These are phyloP conservation scores for Penicillium sp. DNA, from an alignment of 2,329 filamentous ascomycete genomes.

Conservation along the genomic window DNA sequence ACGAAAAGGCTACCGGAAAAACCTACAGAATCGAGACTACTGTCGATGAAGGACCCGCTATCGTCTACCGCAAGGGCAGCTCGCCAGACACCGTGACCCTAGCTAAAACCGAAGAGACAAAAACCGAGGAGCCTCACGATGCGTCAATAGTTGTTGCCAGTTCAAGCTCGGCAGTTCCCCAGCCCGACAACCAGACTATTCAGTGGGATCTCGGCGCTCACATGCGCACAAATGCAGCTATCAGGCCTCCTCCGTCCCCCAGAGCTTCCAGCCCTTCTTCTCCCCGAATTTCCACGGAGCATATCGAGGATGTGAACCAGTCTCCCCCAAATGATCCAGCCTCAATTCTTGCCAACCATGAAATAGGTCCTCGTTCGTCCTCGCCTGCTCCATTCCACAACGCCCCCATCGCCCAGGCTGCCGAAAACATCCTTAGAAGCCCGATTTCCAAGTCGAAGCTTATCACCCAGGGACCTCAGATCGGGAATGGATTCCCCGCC, in stretches of 20 bases:
- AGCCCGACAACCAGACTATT: background rate
- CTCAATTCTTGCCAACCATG: background rate
- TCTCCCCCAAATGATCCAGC: background rate
- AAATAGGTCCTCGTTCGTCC: background rate
- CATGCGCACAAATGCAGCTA: background rate
- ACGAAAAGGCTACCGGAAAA: constrained; percentile 1
- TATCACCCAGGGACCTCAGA: background rate
- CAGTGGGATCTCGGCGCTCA: background rate
- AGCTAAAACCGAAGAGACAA: too few species aligned
- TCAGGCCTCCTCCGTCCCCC: background rate
- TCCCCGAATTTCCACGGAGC: too few species aligned
- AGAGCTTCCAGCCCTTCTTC: too few species aligned
- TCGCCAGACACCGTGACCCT: background rate
- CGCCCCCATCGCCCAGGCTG: background rate
- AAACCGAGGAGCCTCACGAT: background rate
- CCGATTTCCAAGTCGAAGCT: background rate
- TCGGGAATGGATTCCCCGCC: background rate
- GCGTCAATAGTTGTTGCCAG: background rate
- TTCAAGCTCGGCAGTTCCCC: background rate
- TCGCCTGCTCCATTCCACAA: background rate
- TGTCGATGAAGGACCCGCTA: background rate
- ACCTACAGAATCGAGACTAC: background rate
- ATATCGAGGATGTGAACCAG: too few species aligned
- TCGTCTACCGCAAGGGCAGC: constrained; percentile 2
- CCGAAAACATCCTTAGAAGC: background rate